phyloP scores from a whole-genome alignment of 768 basidiomycete genomes.

The Crassisporium funariophilum region DNA sequence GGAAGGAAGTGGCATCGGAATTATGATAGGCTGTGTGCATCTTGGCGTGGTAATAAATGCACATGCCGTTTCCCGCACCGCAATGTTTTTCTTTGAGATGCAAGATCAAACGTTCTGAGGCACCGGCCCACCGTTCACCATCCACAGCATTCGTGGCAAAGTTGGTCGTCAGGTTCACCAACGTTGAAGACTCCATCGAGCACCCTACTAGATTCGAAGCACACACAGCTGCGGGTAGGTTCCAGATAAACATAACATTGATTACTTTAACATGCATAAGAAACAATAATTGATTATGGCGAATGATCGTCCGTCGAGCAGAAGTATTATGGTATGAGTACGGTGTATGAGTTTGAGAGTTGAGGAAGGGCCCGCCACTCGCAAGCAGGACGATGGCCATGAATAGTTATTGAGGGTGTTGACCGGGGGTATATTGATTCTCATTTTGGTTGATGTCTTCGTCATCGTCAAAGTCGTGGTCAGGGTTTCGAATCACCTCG shows the following conservation, averaged over 20 bases:
- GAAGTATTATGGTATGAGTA: conserved; percentile 1
- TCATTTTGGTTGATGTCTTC: conserved; percentile 15
- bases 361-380: too few relatives aligned
- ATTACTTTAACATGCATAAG: conserved; percentile 6
- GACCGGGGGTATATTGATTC: conserved; percentile 28
- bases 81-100: too few relatives aligned
- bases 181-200: neutral
- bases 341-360: conserved; percentile 4
- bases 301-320: conserved; percentile 3
- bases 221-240: too few relatives aligned
- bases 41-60: too few relatives aligned
- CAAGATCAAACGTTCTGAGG: too few relatives aligned
- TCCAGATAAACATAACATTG: conserved; percentile 1
- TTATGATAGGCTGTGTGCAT: too few relatives aligned
- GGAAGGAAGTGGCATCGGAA: too few relatives aligned
- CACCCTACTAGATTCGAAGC: neutral
- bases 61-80: too few relatives aligned
- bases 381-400: conserved; percentile 12
- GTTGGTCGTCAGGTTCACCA: too few relatives aligned
- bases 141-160: too few relatives aligned
- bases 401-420: conserved; percentile 24
- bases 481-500: conserved; percentile 18
- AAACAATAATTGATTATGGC: conserved; percentile 12
- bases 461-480: conserved; percentile 23
- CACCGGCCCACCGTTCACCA: too few relatives aligned